Base-by-base conservation (phyloP, 2,329 filamentous ascomycete species). In the Trichophyton simii region DNA sequence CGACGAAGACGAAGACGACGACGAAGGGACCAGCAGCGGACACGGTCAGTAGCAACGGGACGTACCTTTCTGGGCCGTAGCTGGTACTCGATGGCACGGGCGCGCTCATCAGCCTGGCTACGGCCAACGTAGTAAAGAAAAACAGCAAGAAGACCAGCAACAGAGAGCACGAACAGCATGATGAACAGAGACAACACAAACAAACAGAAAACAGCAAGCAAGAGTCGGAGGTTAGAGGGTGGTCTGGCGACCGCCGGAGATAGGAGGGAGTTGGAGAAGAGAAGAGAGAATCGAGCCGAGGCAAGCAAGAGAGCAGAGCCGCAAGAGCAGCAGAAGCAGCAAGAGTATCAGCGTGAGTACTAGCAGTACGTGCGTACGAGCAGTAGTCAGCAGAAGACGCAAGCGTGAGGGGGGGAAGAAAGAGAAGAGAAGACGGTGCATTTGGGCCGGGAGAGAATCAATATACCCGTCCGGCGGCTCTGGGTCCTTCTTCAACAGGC, bases 401-500 rank as follows among this genome's bases (percentile, higher is more conserved):
- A 41, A 60, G 52, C 52, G 50, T 63, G 50, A 8, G 41, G 60
- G 28, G 34, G 61, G 41, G 57, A 42, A 62, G 22, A 22, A 61
- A 66, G 46, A 52, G 60, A 60, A 61, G 60, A 61, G 36, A 62
- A 60, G 48, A 52, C 20, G 13, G 57, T 3, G 11, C 9, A 20
- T 13, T 18, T 25, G 13, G 15, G 52, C 31, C n/a, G 48, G 34
- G 34, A 31, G 52, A 54, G 20, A 13, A 34, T 20, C 46, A 13
- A 54, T 62, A 62, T 60, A 25, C 18, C 41, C 38, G 11, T 13
- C 34, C 13, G 2, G 11, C 15, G 55, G 34, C 18, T 18, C 50
- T 5, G 2, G 41, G 22, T 4, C 42, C 46, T 64, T 55, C 61
- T 62, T 52, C 15, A 63, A 60, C 31, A 57, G 63, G 64, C 41